Evolutionary conservation across 176 grass and related monocot genomes (phyloP), one percentile per base, ranked within the genome.

Genomic region (Miscanthus lutarioriparius): DNA sequence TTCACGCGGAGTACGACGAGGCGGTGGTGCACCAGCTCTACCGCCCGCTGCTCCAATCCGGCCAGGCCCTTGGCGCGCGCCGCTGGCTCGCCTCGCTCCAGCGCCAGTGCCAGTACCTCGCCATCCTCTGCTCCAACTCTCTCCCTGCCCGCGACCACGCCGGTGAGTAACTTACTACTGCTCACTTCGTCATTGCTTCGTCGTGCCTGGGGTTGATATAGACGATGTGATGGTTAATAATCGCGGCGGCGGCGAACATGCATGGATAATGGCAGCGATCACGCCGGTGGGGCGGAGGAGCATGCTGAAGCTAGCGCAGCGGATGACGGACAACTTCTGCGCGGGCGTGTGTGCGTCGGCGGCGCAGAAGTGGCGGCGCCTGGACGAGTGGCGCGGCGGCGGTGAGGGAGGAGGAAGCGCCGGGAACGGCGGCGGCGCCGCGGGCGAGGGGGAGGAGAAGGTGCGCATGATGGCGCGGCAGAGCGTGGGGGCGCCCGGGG

Each of bases 281-380:
- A 88, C 92, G 6, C 73, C 74, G 39, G 86, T 81, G 53, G 92
- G 90, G 8, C 43, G 85, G 74, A 58, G 90, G 23, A 92, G 89
- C 92, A 92, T 94, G 90, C 63, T 94, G 85, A 92, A 90, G 85
- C 75, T 94, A 64, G 90, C 92, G 75, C 90, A 90, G 85, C 82
- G 92, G 70, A 94, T 94, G 92, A 85, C 87, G 12, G 85, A 88
- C 79, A 89, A 85, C 70, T 94, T 94, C 85, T 94, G 90, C 75
- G 51, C 90, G 0, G 90, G 92, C 1, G 85, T 94, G 8, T 92
- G 92, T 64, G 82, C 87, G 47, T 90, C 85, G 79, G 82, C 92
- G 4, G 69, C 90, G 30, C 90, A 94, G 67, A 89, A 90, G 78
- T 94, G 92, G 92, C 87, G 86, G 19, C 82, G 84, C 64, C 75